Conservation (phyloP, 768 basidiomycete species). For the Psilocybe cubensis region DNA sequence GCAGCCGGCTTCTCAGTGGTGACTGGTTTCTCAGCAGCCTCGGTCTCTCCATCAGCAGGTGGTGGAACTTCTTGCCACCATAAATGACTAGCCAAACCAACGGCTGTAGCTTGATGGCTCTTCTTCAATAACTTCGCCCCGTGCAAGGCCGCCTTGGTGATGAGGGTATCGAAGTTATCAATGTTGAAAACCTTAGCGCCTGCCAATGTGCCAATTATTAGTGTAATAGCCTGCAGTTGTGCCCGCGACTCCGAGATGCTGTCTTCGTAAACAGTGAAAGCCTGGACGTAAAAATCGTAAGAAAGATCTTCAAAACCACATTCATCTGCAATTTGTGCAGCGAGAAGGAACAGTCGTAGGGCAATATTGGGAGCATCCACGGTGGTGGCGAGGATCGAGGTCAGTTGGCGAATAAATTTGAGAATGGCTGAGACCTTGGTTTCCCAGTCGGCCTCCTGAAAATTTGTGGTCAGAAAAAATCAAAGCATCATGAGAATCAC, state of each 20-base stretch:
- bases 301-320: slow-evolving; percentile 94
- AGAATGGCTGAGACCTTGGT: slow-evolving; percentile 85
- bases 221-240: slow-evolving; percentile 95
- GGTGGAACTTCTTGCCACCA: slow-evolving; percentile 91
- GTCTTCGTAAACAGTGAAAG: slow-evolving; percentile 98
- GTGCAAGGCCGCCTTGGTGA: slow-evolving; percentile 98
- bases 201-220: slow-evolving; percentile 91
- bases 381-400: slow-evolving; percentile 89
- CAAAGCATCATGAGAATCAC: background rate
- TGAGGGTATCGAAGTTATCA: slow-evolving; percentile 96
- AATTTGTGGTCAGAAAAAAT: slow-evolving; percentile 5
- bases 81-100: slow-evolving; percentile 92
- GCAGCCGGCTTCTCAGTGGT: slow-evolving; percentile 40
- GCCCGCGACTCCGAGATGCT: slow-evolving; percentile 94
- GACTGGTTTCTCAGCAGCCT: slow-evolving; percentile 34
- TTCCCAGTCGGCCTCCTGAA: slow-evolving; percentile 88
- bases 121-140: slow-evolving; percentile 97
- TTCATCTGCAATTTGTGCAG: slow-evolving; percentile 94
- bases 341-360: slow-evolving; percentile 91
- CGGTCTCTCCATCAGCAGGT: slow-evolving; percentile 41
- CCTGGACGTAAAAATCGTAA: slow-evolving; percentile 97
- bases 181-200: slow-evolving; percentile 88
- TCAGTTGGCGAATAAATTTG: slow-evolving; percentile 93
- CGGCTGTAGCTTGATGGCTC: slow-evolving; percentile 95
- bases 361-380: slow-evolving; percentile 94